A percentile compares a stretch with the other conserved stretches of the same genome.
Conservation (phyloP, 495 filamentous ascomycete species). For the Letharia lupina region DNA sequence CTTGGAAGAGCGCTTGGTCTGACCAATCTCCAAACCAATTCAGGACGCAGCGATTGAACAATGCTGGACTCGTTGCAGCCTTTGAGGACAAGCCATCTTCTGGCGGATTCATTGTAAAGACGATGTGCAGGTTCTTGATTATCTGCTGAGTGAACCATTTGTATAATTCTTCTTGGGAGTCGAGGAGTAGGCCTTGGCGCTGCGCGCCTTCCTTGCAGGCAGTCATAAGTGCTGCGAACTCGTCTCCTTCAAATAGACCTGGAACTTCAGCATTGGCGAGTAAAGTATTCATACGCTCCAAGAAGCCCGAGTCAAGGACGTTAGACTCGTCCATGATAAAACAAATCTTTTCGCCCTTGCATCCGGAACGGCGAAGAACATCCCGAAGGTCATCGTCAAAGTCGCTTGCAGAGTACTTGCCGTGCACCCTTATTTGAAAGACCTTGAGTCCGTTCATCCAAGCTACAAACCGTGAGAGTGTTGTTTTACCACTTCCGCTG, state of each 20-base stretch:
- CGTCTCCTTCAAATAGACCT: constrained; percentile 95
- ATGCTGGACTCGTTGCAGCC: constrained; percentile 89
- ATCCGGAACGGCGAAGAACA: constrained; percentile 86
- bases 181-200: constrained; percentile 84
- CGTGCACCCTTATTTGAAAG: constrained; percentile 99
- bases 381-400: constrained; percentile 96
- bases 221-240: constrained; percentile 93
- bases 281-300: constrained; percentile 98
- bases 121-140: constrained; percentile 96
- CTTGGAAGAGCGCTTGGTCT: constrained; percentile 97
- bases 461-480: constrained; percentile 91
- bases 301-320: constrained; percentile 94
- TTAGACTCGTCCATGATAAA: constrained; percentile 99
- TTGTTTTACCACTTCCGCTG: constrained; percentile 97
- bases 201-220: constrained; percentile 97
- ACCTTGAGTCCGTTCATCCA: constrained; percentile 99
- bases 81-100: constrained; percentile 91
- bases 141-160: constrained; percentile 99
- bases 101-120: constrained; percentile 99
- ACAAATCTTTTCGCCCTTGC: constrained; percentile 98
- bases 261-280: constrained; percentile 97
- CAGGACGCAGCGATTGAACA: constrained; percentile 98
- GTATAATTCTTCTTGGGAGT: constrained; percentile 97
- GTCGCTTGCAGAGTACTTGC: constrained; percentile 95
- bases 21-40: constrained; percentile 99